Evolutionary conservation across 805 yeast genomes (phyloP).

Genomic region (Nakazawaea laoshanensis): DNA sequence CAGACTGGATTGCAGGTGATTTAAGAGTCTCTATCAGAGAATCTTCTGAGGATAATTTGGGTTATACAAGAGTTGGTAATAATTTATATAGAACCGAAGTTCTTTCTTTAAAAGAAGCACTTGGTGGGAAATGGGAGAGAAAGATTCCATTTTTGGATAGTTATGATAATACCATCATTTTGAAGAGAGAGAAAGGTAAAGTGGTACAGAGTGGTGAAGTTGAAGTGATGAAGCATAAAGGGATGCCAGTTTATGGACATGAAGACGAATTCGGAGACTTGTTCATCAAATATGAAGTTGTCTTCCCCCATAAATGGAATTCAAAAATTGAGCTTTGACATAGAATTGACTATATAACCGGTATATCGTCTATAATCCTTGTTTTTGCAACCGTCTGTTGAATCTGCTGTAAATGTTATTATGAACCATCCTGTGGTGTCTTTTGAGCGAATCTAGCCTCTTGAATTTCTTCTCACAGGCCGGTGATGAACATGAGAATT

Average conservation of each 20-base stretch:
- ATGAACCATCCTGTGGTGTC: slow-evolving; percentile 48
- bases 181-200: slow-evolving; percentile 44
- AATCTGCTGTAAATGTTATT: slow-evolving; percentile 30
- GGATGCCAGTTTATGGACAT: slow-evolving; percentile 66
- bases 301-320: slow-evolving; percentile 31
- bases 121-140: slow-evolving; percentile 75
- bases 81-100: slow-evolving; percentile 78
- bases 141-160: slow-evolving; percentile 59
- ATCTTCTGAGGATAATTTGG: slow-evolving; percentile 49
- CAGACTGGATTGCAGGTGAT: slow-evolving; percentile 81
- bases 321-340: slow-evolving; percentile 10
- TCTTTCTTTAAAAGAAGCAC: slow-evolving; percentile 62
- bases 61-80: slow-evolving; percentile 74
- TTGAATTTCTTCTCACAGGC: slow-evolving; percentile 40
- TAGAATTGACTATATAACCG: not conserved
- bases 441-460: slow-evolving; percentile 42
- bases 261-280: slow-evolving; percentile 49
- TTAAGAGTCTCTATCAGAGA: slow-evolving; percentile 57
- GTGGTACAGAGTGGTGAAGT: slow-evolving; percentile 58
- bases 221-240: slow-evolving; percentile 64
- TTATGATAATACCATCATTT: slow-evolving; percentile 32
- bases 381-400: slow-evolving; percentile 13
- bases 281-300: slow-evolving; percentile 37
- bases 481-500: slow-evolving; percentile 13
- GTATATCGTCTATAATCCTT: not conserved